Evolutionary conservation across 2,329 filamentous ascomycete genomes (phyloP).

Genomic region (Pestalotiopsis sp.): DNA sequence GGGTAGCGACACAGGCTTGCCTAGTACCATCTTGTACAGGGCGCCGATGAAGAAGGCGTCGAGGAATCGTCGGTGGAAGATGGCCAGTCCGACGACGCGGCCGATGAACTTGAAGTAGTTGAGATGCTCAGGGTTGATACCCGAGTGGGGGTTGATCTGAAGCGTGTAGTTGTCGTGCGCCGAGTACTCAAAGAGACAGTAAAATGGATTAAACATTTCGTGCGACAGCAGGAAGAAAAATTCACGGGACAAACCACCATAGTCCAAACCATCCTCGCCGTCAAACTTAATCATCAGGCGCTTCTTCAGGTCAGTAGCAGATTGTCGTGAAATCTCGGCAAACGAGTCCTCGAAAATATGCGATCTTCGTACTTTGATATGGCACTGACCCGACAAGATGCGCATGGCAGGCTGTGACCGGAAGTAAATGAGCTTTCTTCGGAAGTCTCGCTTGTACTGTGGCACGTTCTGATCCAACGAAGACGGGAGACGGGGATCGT

Average conservation of each 20-base stretch:
- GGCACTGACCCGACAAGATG: conserved; percentile 94
- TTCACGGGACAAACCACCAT: conserved; percentile 95
- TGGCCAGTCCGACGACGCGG: conserved; percentile 92
- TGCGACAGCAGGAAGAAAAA: conserved; percentile 99
- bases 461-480: conserved; percentile 97
- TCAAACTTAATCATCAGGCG: conserved; percentile 99
- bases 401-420: conserved; percentile 94
- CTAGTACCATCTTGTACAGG: conserved; percentile 98
- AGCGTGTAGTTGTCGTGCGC: conserved; percentile 99
- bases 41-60: conserved; percentile 99
- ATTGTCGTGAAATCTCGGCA: conserved; percentile 96
- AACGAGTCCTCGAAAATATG: conserved; percentile 99
- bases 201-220: conserved; percentile 99
- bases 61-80: conserved; percentile 96
- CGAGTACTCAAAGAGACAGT: conserved; percentile 98
- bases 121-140: conserved; percentile 98
- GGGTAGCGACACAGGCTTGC: conserved; percentile 86
- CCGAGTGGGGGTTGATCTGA: conserved; percentile 98
- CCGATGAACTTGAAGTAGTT: conserved; percentile 99
- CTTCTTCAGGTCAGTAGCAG: conserved; percentile 95
- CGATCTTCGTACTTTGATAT: conserved; percentile 94
- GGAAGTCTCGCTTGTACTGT: conserved; percentile 99
- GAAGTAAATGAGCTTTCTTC: conserved; percentile 98
- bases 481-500: conserved; percentile 91
- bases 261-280: conserved; percentile 96